These are phyloP conservation scores for Phytophthora pisi DNA, from an alignment of 352 stramenopile species.

Conservation along the genomic window DNA sequence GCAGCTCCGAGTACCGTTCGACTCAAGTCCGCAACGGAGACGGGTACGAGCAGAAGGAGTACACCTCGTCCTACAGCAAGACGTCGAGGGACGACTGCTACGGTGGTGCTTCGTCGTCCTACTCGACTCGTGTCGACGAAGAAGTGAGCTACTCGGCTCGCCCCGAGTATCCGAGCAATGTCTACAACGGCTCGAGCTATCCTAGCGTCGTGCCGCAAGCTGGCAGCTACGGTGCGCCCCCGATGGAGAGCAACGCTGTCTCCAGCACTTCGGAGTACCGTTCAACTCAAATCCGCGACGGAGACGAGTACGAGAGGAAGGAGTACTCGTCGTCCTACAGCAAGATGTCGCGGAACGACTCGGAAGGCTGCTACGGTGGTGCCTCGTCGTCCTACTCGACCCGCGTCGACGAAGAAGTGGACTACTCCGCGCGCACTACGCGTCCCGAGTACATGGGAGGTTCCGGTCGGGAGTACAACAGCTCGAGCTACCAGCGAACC, in stretches of 20 bases:
- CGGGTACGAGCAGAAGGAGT: background rate
- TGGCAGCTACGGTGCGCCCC: background rate
- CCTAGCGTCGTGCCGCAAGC: background rate
- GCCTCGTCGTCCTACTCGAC: conserved; percentile 1
- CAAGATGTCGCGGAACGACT: conserved; percentile 4
- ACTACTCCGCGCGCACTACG: background rate
- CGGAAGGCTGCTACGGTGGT: background rate
- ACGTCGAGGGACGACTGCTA: background rate
- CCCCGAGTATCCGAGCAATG: background rate
- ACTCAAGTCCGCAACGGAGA: background rate
- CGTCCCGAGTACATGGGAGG: background rate
- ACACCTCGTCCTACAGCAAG: background rate
- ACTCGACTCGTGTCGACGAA: conserved; percentile 1
- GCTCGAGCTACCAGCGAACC: background rate
- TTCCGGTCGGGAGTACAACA: background rate
- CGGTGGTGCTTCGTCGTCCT: background rate
- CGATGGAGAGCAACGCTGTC: background rate
- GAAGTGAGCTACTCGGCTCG: background rate
- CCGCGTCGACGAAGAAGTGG: background rate
- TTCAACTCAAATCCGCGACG: background rate
- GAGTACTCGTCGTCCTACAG: background rate
- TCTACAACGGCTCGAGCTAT: background rate
- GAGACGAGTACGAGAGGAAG: background rate
- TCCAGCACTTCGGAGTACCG: background rate
- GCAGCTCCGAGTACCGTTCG: background rate